A percentile compares a stretch with the other conserved stretches of the same genome.
Conservation (phyloP, 2,329 filamentous ascomycete genomes). For the Claviceps quebecensis region DNA sequence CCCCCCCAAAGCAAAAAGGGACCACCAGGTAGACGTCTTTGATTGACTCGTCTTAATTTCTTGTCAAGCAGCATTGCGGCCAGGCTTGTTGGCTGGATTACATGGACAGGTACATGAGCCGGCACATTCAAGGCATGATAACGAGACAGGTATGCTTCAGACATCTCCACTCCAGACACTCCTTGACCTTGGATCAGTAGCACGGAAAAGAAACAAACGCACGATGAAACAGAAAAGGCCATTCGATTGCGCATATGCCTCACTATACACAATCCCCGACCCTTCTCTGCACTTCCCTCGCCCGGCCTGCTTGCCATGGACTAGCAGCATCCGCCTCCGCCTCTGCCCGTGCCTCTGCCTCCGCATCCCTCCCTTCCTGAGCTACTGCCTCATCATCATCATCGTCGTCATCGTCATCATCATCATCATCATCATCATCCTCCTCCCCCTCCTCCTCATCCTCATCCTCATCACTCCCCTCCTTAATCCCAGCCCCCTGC, state of each 20-base stretch:
- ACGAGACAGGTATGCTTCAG: no score
- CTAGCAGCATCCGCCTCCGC: slow-evolving; percentile 6
- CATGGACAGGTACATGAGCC: no score
- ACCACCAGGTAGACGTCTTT: no score
- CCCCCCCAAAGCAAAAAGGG: no score
- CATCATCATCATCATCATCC: slow-evolving; percentile 7
- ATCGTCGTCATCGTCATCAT: not conserved
- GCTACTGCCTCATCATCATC: not conserved
- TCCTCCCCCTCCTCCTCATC: slow-evolving; percentile 17
- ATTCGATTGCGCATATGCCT: not conserved
- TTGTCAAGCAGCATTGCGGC: no score
- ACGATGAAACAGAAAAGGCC: slow-evolving; percentile 2
- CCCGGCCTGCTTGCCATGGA: slow-evolving; percentile 6
- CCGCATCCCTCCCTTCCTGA: slow-evolving; percentile 1
- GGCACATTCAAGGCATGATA: no score
- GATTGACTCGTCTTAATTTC: no score
- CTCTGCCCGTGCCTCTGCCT: slow-evolving; percentile 1
- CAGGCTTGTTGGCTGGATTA: no score
- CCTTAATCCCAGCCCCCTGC: slow-evolving; percentile 11
- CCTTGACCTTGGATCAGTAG: no score
- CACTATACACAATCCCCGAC: slow-evolving; percentile 7
- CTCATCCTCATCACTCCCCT: slow-evolving; percentile 20
- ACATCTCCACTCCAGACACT: no score
- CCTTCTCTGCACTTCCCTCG: not conserved
- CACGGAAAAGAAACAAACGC: no score